Percentiles rank a stretch among this genome's conserved stretches.
These are phyloP conservation scores for Trichoderma pleuroti DNA, from an alignment of 2,329 filamentous ascomycete genomes.

Conservation along the genomic window DNA sequence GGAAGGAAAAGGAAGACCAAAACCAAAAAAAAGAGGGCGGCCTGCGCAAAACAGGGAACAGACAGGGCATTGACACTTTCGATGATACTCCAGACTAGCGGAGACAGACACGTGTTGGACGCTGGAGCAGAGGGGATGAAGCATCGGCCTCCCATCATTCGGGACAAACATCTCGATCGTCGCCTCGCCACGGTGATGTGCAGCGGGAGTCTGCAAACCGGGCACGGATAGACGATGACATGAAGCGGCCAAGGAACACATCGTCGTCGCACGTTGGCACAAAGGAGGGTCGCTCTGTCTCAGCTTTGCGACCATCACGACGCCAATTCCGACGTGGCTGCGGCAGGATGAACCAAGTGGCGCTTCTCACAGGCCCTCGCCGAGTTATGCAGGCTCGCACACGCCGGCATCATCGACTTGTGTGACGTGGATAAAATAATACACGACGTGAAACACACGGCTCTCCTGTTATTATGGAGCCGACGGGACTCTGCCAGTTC, in stretches of 20 bases:
- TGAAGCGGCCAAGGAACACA: constrained; percentile 4
- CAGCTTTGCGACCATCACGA: constrained; percentile 1
- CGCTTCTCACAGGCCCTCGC: background rate
- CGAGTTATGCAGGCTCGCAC: background rate
- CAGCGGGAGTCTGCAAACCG: background rate
- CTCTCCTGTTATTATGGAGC: constrained; percentile 17
- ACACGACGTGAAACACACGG: constrained; percentile 9
- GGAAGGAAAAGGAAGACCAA: background rate
- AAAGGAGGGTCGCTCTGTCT: constrained; percentile 11
- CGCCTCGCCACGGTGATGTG: constrained; percentile 7
- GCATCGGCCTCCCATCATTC: background rate
- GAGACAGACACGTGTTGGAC: constrained; percentile 7
- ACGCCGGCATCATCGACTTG: background rate
- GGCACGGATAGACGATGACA: constrained; percentile 2
- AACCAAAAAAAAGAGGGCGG: background rate
- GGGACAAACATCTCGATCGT: background rate
- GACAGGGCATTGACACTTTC: background rate
- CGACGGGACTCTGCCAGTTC: constrained; percentile 2
- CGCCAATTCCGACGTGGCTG: background rate
- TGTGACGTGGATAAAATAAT: constrained; percentile 2
- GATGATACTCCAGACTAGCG: background rate
- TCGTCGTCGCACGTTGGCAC: constrained; percentile 11
- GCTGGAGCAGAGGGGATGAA: background rate
- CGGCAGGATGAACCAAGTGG: background rate
- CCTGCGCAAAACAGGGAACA: background rate